Evolutionary conservation across 2,329 filamentous ascomycete genomes (phyloP), one percentile per base, ranked within the genome.

Genomic region (Aspergillus amoenus): DNA sequence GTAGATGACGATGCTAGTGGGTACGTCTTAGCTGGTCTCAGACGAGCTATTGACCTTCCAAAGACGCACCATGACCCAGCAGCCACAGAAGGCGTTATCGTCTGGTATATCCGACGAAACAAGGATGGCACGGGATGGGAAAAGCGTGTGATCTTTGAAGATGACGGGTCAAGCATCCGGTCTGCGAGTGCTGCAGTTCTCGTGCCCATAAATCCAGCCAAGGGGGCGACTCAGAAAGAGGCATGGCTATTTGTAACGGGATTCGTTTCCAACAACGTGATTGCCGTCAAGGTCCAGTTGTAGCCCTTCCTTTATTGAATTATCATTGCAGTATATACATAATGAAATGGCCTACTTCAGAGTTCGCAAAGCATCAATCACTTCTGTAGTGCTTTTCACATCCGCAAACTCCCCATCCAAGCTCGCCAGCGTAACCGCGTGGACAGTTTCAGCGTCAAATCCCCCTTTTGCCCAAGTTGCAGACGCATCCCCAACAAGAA

Each of bases 181-280:
- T 78, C 74, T 5, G 78, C 77, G 0, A 85, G 81, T 55, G 73
- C 78, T 0, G 81, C 82, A 0, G 77, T 85, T 0, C 56, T 87
- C 43, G 75, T 87, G 1, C 77, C 79, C 0, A 79, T 84, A 51
- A 78, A 84, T 40, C 82, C 82, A 0, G 18, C 18, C 13, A 64
- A 66, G 13, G 63, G 72, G 12, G 77, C 79, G 47, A 70, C 61
- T 0, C 77, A 78, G 0, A 73, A 76, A 62, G 76, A 79, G 17
- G 84, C 78, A 0, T 85, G 82, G 82, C 65, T 87, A 15, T 86
- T 84, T 67, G 78, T 81, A 2, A 83, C 83, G 0, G 84, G 85
- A 0, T 83, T 84, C 55, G 59, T 81, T 58, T 79, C 82, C 2
- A 71, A 74, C 32, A 77, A 69, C 56, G 71, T 81, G 34, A 66